Evolutionary conservation across 345 rosid genomes (phyloP), one percentile per base, ranked within the genome.

Genomic region (Reutealis trisperma): DNA sequence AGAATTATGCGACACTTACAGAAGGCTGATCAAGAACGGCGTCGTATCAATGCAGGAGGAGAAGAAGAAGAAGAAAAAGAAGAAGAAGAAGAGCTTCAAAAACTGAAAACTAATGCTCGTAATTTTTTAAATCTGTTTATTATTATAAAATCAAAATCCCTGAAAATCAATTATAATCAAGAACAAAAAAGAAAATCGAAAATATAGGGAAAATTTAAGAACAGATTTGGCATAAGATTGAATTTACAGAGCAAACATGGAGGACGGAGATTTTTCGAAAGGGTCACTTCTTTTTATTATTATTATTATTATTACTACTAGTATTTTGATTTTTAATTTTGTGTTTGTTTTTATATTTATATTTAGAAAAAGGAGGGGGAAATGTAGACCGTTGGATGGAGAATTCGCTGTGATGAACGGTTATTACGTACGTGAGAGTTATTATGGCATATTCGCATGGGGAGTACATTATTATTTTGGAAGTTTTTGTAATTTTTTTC

Each of bases 231-330:
- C 61, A 61, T 47, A 68, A 63, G 55, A 59, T 8, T 6, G 6
- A 19, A 24, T 51, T 64, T 73, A 73, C 75, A 73, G 74, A 63
- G 74, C 63, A 47, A 63, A 42, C 59, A 66, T 0, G 71, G 47
- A 59, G 18, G 51, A 27, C 30, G 78, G 79, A 78, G 78, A 77
- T 69, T 82, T 76, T 78, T 65, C 64, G 52, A 79, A 82, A 77
- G 74, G 63, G 67, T 32, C 66, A n/a, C 62, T 72, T 2, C 2
- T n/a, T 67, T 58, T 52, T 61, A 51, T 52, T 32, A 18, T 41
- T 49, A 34, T 49, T 18, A 22, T 5, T 32, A 16, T 16, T 41
- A 8, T n/a, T n/a, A n/a, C n/a, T n/a, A n/a, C n/a, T n/a, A n/a
- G n/a, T n/a, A n/a, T n/a, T n/a, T n/a, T n/a, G 3, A 24, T 47